Percentiles rank a stretch among this genome's conserved stretches.
Evolutionary conservation across 768 basidiomycete genomes (phyloP).

Genomic region (Amanita fuliginea): DNA sequence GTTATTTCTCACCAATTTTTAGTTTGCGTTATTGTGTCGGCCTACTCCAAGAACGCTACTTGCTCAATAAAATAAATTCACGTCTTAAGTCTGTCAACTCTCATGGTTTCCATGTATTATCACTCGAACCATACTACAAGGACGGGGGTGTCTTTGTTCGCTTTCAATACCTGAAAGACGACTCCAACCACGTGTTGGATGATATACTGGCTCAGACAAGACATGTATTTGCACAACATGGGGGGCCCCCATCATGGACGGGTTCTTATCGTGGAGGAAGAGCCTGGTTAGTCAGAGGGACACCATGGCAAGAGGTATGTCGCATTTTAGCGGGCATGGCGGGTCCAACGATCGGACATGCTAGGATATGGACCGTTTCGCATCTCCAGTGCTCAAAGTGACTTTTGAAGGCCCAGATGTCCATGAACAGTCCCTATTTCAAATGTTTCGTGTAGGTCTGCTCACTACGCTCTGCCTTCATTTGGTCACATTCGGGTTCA

Average conservation of each 20-base stretch:
- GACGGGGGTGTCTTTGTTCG: slow-evolving; percentile 82
- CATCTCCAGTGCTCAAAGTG: slow-evolving; percentile 63
- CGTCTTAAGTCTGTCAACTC: slow-evolving; percentile 41
- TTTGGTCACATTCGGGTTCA: slow-evolving; percentile 16
- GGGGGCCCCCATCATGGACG: slow-evolving; percentile 54
- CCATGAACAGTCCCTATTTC: slow-evolving; percentile 68
- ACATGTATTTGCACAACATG: slow-evolving; percentile 31
- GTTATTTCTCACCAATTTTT: not conserved
- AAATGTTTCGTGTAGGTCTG: slow-evolving; percentile 57
- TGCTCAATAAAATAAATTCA: slow-evolving; percentile 35
- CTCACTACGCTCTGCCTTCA: not conserved
- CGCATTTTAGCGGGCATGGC: not conserved
- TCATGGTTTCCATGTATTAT: slow-evolving; percentile 50
- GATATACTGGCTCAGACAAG: slow-evolving; percentile 40
- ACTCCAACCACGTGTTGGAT: slow-evolving; percentile 26
- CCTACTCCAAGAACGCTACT: slow-evolving; percentile 42
- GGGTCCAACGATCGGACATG: not conserved
- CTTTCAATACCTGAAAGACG: slow-evolving; percentile 43
- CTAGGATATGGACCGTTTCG: slow-evolving; percentile 80
- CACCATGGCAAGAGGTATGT: slow-evolving; percentile 72
- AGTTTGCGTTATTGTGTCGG: slow-evolving; percentile 62
- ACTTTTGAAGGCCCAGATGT: slow-evolving; percentile 86
- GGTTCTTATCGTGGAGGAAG: slow-evolving; percentile 34
- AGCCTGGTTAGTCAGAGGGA: slow-evolving; percentile 67
- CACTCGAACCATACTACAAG: slow-evolving; percentile 56